A percentile compares a stretch with the other conserved stretches of the same genome.
Conservation (phyloP, 148 eudicot species). For the Euryodendron excelsum region DNA sequence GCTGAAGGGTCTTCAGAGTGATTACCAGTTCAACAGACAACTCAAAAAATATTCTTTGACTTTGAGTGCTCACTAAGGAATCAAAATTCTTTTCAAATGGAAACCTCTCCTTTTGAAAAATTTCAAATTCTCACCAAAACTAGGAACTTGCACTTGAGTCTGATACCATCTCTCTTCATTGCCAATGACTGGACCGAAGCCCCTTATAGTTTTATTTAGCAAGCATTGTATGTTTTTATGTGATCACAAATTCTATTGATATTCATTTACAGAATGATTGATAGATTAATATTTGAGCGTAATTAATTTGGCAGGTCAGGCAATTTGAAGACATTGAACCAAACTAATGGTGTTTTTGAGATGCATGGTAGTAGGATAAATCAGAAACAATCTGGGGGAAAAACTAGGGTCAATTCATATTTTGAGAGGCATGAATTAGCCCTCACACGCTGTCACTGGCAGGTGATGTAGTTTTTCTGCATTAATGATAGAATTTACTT, state of each 20-base stretch:
- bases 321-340: constrained; percentile 36
- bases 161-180: not conserved
- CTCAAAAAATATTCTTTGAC: not conserved
- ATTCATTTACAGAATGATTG: not conserved
- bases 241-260: not conserved
- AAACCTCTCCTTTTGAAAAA: not conserved
- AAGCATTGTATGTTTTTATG: not conserved
- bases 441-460: constrained; percentile 74
- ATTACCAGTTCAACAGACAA: not conserved
- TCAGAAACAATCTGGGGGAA: constrained; percentile 40
- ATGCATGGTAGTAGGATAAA: constrained; percentile 30
- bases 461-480: constrained; percentile 44
- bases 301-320: constrained; percentile 49
- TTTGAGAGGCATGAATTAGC: constrained; percentile 79
- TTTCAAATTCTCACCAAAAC: not conserved
- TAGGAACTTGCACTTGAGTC: not conserved
- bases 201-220: not conserved
- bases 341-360: constrained; percentile 33
- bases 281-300: not conserved
- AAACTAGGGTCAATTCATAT: constrained; percentile 73
- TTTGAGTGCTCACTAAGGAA: not conserved
- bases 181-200: not conserved
- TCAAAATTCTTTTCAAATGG: not conserved
- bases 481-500: constrained; percentile 5
- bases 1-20: not conserved